Base-by-base conservation (phyloP, 805 yeast species). In the Tetrapisispora iriomotensis region DNA sequence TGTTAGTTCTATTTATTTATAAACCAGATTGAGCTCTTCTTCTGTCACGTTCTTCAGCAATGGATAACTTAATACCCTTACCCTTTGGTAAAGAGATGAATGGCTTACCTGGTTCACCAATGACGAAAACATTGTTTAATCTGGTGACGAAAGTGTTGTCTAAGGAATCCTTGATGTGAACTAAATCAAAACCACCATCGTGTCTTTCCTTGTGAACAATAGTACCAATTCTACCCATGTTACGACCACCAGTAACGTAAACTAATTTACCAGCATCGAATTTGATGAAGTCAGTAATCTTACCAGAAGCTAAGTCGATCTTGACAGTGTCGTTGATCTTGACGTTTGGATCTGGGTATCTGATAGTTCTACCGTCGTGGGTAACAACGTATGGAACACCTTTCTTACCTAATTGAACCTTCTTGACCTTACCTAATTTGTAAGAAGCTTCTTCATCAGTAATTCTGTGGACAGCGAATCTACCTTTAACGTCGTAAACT, bases 351-450 rank as follows among this genome's bases (percentile, higher is more conserved):
- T 90, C 97, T 71, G 97, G 97, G 85, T 88, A 90, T 74, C 97
- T 88, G 77, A 90, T 74, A 66, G 98, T 90, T 81, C 98, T 88
- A 73, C 98, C 97, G 67, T 90, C 98, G 81, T 90, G 98, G 66
- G 98, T 90, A 58, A 90, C 97, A 65, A 84, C 82, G 82, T 85
- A 90, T 66, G 98, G 98, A 62, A 90, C 78, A 67, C 95, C 95
- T 75, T 79, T 86, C 83, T 90, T 92, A 72, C 98, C 97, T 67
- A 88, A 77, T 75, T 86, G 95, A 54, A 90, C 96, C 71, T 83
- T 86, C 83, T 85, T 92, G 62, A 90, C 97, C 77, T 88, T 90
- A 66, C 85, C 96, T 67, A 90, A 82, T 76, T 90, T 90, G 92
- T 90, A 90, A 57, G 88, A 69, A 62, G 96, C 96, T 78, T 90